Conservation (phyloP, 768 basidiomycete genomes). For the Tylopilus subfusipes region DNA sequence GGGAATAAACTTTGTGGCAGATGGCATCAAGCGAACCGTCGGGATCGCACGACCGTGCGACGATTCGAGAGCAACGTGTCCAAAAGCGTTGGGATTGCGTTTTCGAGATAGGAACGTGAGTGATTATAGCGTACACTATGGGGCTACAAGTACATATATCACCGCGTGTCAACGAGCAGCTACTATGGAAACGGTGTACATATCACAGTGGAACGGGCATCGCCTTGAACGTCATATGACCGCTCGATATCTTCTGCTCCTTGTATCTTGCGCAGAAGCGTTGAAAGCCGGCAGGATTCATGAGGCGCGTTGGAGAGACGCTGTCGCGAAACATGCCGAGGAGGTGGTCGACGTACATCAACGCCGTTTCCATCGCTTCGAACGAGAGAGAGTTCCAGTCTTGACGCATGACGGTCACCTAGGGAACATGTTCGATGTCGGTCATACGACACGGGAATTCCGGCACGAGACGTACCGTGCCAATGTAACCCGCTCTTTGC, state of each 20-base stretch:
- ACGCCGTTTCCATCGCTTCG: constrained; percentile 26
- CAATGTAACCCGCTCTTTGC: constrained; percentile 25
- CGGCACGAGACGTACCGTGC: constrained; percentile 18
- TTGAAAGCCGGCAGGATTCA: constrained; percentile 25
- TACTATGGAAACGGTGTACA: too few relatives aligned
- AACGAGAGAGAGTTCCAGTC: constrained; percentile 23
- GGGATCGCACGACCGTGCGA: not conserved
- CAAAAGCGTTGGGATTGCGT: too few relatives aligned
- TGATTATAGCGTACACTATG: not conserved
- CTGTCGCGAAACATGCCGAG: constrained; percentile 28
- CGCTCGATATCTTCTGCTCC: constrained; percentile 13
- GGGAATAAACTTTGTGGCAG: not conserved
- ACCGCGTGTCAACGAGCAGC: not conserved
- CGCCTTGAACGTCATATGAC: constrained; percentile 8
- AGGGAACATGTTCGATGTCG: not conserved
- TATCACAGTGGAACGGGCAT: constrained; percentile 23
- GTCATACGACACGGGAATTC: too few relatives aligned
- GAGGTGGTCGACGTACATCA: constrained; percentile 35
- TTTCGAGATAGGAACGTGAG: too few relatives aligned
- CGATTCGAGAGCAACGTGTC: too few relatives aligned
- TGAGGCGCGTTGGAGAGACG: constrained; percentile 7
- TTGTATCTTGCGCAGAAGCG: constrained; percentile 24
- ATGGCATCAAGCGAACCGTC: not conserved
- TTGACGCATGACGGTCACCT: constrained; percentile 29
- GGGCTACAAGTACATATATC: not conserved